A percentile compares a stretch with the other conserved stretches of the same genome.
Evolutionary conservation across 371 early-diverging fungal species (phyloP).

Genomic region (Mucor saturninus): DNA sequence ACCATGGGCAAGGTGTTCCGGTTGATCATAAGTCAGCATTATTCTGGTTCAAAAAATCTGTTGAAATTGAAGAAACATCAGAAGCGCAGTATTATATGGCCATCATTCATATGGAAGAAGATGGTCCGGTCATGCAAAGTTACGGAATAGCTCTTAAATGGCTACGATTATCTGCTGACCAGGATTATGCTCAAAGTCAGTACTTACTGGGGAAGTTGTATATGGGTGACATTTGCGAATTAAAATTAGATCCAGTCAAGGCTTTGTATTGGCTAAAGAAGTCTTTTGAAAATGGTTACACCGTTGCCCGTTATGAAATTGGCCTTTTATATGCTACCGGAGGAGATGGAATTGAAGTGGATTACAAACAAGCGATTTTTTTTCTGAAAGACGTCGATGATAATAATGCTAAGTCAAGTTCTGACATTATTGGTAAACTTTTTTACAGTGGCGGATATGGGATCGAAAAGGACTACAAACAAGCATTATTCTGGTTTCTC

Average conservation of each 20-base stretch:
- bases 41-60: background rate
- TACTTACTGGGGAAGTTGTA: no score
- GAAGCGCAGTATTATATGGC: background rate
- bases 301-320: background rate
- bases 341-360: background rate
- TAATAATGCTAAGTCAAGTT: background rate
- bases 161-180: background rate
- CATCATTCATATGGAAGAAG: no score
- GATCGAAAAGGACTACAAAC: background rate
- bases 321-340: background rate
- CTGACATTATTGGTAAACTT: background rate
- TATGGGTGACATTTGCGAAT: no score
- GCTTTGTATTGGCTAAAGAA: background rate
- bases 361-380: background rate
- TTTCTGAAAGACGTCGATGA: background rate
- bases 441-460: background rate
- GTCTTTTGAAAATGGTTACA: background rate
- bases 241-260: no score
- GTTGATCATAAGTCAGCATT: background rate
- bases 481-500: background rate
- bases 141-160: background rate
- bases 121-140: background rate
- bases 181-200: background rate
- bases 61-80: background rate
- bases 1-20: background rate